Percentiles rank a stretch among this genome's conserved stretches.
phyloP scores from a whole-genome alignment of 163 green algal genomes.

The Picocystis sp. region DNA sequence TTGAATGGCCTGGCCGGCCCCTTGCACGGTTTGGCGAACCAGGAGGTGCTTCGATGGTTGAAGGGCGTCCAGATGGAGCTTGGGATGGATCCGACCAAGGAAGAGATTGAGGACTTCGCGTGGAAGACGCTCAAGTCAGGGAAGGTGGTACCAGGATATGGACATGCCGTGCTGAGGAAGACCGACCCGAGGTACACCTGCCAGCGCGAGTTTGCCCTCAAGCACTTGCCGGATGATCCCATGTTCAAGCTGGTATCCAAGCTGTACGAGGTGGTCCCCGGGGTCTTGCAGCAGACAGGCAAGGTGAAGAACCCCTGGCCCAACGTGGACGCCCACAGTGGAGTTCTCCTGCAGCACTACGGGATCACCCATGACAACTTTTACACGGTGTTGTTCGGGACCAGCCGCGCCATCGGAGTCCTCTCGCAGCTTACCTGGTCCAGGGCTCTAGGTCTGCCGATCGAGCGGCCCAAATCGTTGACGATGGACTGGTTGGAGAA shows the following conservation, averaged over 20 bases:
- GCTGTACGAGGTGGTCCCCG: slow-evolving; percentile 66
- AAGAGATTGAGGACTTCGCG: slow-evolving; percentile 72
- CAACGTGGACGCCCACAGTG: slow-evolving; percentile 95
- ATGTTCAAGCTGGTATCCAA: slow-evolving; percentile 76
- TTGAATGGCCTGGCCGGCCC: slow-evolving; percentile 90
- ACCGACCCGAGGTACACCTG: slow-evolving; percentile 86
- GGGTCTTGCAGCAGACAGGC: slow-evolving; percentile 66
- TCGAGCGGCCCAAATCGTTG: slow-evolving; percentile 85
- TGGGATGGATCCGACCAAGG: slow-evolving; percentile 53
- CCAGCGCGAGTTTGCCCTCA: slow-evolving; percentile 83
- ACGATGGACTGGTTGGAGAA: slow-evolving; percentile 54
- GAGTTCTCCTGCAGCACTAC: slow-evolving; percentile 60
- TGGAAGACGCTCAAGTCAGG: slow-evolving; percentile 84
- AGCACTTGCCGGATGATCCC: slow-evolving; percentile 82
- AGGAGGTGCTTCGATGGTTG: slow-evolving; percentile 69
- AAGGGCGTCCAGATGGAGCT: slow-evolving; percentile 44
- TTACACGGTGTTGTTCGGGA: slow-evolving; percentile 98
- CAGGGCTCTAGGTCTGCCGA: slow-evolving; percentile 79
- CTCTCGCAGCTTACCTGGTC: slow-evolving; percentile 81
- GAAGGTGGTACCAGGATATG: slow-evolving; percentile 90
- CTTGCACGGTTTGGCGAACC: slow-evolving; percentile 94
- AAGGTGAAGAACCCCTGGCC: slow-evolving; percentile 99
- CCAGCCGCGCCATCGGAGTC: slow-evolving; percentile 77
- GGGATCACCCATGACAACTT: slow-evolving; percentile 90
- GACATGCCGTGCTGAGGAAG: slow-evolving; percentile 90